phyloP scores from a whole-genome alignment of 1,139 yeast species.

The Scheffersomyces illinoinensis region DNA sequence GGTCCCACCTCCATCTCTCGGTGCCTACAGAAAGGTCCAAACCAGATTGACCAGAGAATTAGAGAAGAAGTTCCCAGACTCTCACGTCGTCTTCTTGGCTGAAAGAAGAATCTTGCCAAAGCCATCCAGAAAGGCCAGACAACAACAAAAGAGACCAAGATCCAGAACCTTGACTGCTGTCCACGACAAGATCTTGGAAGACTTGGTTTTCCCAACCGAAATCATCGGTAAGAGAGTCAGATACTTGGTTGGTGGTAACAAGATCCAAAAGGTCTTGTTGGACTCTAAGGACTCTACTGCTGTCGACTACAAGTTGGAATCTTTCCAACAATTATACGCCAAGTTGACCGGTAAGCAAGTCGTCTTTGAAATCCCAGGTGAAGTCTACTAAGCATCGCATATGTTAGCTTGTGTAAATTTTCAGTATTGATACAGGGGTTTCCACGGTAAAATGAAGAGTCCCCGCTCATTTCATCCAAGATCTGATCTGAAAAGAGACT shows the following conservation, averaged over 20 bases:
- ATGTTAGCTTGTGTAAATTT: neutral
- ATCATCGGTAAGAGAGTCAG: slow-evolving; percentile 99
- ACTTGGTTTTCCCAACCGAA: slow-evolving; percentile 99
- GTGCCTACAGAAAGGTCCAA: slow-evolving; percentile 97
- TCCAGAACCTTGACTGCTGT: slow-evolving; percentile 99
- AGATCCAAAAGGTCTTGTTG: slow-evolving; percentile 96
- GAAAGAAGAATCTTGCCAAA: slow-evolving; percentile 99
- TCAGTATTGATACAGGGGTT: neutral
- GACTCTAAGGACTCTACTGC: slow-evolving; percentile 98
- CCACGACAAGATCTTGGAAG: slow-evolving; percentile 98
- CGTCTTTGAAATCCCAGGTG: slow-evolving; percentile 94
- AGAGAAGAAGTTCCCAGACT: slow-evolving; percentile 99
- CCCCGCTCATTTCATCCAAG: neutral
- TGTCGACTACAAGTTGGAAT: slow-evolving; percentile 98
- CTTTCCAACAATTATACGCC: slow-evolving; percentile 98
- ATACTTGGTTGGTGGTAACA: slow-evolving; percentile 98
- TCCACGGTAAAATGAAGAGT: neutral
- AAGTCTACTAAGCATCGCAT: slow-evolving; percentile 36
- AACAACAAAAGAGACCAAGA: slow-evolving; percentile 99
- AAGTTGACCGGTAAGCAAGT: slow-evolving; percentile 99
- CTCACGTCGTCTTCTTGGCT: slow-evolving; percentile 98
- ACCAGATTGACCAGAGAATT: slow-evolving; percentile 97
- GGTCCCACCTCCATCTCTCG: slow-evolving; percentile 95
- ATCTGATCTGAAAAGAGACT: neutral
- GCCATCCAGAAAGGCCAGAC: slow-evolving; percentile 89